These are phyloP conservation scores for Botrytis sinoallii DNA, from an alignment of 2,329 filamentous ascomycete genomes.

Conservation along the genomic window DNA sequence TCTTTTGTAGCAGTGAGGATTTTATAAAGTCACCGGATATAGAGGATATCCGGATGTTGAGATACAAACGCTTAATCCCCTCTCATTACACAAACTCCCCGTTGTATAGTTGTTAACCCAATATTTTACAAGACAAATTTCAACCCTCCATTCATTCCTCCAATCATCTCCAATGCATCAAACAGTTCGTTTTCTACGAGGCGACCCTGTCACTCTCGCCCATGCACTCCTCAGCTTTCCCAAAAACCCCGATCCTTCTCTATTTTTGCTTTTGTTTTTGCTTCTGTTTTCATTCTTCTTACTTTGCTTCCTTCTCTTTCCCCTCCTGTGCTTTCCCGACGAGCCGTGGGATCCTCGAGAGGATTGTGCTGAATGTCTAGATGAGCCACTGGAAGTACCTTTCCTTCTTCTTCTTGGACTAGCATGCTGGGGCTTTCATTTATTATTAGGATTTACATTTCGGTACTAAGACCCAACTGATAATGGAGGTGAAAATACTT, in stretches of 20 bases:
- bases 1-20: neutral
- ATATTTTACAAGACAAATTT: neutral
- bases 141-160: neutral
- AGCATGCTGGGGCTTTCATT: neutral
- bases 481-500: neutral
- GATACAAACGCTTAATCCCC: neutral
- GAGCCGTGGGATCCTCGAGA: neutral
- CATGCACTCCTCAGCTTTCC: neutral
- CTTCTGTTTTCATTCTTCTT: neutral
- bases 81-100: neutral
- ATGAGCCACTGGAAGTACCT: neutral
- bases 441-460: neutral
- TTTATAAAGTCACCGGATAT: neutral
- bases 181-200: neutral
- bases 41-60: neutral
- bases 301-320: neutral
- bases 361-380: neutral
- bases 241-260: neutral
- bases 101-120: neutral
- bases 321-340: neutral
- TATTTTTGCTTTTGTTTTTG: neutral
- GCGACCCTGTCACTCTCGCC: neutral
- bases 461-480: neutral
- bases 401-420: too few species aligned
- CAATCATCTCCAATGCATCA: neutral